Percentiles rank a stretch among this genome's conserved stretches.
These are phyloP conservation scores for Aspergillus sp. DNA, from an alignment of 2,329 filamentous ascomycete species.

Conservation along the genomic window DNA sequence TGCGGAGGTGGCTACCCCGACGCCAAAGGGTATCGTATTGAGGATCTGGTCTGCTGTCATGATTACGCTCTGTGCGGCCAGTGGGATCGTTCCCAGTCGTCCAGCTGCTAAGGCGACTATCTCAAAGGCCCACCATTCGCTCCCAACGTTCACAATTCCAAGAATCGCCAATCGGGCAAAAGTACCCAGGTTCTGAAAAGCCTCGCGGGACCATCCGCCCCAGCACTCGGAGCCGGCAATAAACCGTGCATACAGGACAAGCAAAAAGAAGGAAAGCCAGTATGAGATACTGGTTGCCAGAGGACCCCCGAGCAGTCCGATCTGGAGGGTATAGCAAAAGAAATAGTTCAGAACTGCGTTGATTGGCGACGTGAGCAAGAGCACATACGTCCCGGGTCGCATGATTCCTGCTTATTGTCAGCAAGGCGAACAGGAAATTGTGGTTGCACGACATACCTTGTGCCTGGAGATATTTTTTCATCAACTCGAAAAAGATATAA, in stretches of 20 bases:
- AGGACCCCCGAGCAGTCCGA: constrained; percentile 72
- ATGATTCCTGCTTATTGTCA: constrained; percentile 46
- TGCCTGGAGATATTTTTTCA: constrained; percentile 57
- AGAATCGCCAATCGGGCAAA: constrained; percentile 70
- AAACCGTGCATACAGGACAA: constrained; percentile 66
- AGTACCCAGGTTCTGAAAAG: constrained; percentile 59
- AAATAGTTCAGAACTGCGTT: constrained; percentile 56
- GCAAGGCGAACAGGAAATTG: background rate
- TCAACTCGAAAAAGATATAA: constrained; percentile 79
- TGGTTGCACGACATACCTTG: constrained; percentile 38
- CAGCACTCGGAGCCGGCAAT: constrained; percentile 68
- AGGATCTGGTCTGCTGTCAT: constrained; percentile 84
- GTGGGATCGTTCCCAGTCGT: constrained; percentile 66
- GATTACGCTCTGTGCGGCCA: constrained; percentile 80
- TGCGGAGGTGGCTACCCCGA: constrained; percentile 73
- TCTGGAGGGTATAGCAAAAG: constrained; percentile 63
- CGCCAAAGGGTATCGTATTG: constrained; percentile 78
- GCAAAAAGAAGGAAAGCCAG: constrained; percentile 72
- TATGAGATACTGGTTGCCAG: constrained; percentile 78
- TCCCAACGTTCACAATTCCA: constrained; percentile 76
- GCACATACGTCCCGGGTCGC: constrained; percentile 57
- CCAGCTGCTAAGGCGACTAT: constrained; percentile 80
- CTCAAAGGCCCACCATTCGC: constrained; percentile 93
- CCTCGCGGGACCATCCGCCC: constrained; percentile 63
- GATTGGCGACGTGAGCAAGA: constrained; percentile 55